A percentile compares a stretch with the other conserved stretches of the same genome.
Evolutionary conservation across 2,329 filamentous ascomycete genomes (phyloP).

Genomic region (Fusarium piperis): DNA sequence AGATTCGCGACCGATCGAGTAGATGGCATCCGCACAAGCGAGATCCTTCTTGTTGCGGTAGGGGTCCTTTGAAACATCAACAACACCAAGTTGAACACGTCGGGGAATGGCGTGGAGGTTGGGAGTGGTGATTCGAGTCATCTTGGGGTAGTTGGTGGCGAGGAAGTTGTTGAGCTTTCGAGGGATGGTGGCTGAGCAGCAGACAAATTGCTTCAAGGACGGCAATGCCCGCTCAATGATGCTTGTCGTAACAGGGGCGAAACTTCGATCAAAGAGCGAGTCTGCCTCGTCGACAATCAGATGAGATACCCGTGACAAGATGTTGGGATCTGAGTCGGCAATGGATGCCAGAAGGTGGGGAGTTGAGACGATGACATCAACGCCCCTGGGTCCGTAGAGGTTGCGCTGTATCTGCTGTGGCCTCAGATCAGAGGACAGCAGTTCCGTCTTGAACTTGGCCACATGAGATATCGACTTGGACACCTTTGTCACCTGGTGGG

Average conservation of each 20-base stretch:
- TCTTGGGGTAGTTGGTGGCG: slow-evolving; percentile 82
- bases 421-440: slow-evolving; percentile 81
- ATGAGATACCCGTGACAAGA: slow-evolving; percentile 90
- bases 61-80: slow-evolving; percentile 91
- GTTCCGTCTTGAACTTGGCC: slow-evolving; percentile 85
- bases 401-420: slow-evolving; percentile 84
- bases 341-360: slow-evolving; percentile 91
- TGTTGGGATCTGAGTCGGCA: slow-evolving; percentile 87
- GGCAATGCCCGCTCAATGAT: slow-evolving; percentile 86
- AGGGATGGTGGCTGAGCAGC: slow-evolving; percentile 97
- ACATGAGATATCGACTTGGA: slow-evolving; percentile 85
- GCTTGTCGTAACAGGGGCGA: slow-evolving; percentile 81
- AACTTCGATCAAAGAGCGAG: slow-evolving; percentile 92
- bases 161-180: slow-evolving; percentile 87
- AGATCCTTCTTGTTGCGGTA: slow-evolving; percentile 93
- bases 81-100: slow-evolving; percentile 90
- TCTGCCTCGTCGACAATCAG: slow-evolving; percentile 95
- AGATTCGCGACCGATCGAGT: slow-evolving; percentile 86
- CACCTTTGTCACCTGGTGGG: slow-evolving; percentile 83
- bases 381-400: slow-evolving; percentile 81
- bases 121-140: slow-evolving; percentile 88
- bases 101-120: slow-evolving; percentile 96
- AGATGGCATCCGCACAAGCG: slow-evolving; percentile 94
- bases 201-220: slow-evolving; percentile 84
- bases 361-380: slow-evolving; percentile 88